Evolutionary conservation across 805 yeast species (phyloP).

Genomic region (Starmerella vitae): DNA sequence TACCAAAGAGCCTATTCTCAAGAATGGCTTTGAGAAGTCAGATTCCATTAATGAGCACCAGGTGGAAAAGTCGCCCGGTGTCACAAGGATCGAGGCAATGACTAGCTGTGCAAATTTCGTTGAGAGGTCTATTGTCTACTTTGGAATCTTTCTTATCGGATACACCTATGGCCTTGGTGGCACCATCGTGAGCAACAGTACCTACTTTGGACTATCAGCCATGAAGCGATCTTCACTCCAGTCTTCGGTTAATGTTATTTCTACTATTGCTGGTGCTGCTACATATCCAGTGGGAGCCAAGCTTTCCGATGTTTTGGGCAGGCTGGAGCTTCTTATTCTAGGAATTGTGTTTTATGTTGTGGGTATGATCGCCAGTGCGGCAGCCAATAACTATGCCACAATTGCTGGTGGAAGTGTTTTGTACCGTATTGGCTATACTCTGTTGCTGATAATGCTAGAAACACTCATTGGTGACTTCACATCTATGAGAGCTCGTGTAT

Average conservation of each 20-base stretch:
- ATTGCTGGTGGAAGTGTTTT: constrained; percentile 55
- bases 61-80: constrained; percentile 35
- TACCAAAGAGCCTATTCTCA: too few species aligned
- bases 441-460: constrained; percentile 43
- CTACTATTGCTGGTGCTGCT: constrained; percentile 48
- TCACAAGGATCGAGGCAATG: constrained; percentile 42
- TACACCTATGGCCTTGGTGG: constrained; percentile 51
- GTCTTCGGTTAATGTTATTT: constrained; percentile 46
- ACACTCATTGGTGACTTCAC: constrained; percentile 55
- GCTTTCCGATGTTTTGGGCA: constrained; percentile 53
- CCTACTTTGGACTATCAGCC: constrained; percentile 41
- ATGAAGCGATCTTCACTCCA: constrained; percentile 42
- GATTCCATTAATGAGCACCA: too few species aligned
- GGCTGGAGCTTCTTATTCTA: constrained; percentile 38
- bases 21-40: too few species aligned
- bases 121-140: constrained; percentile 33
- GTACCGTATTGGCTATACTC: constrained; percentile 47
- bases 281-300: constrained; percentile 53
- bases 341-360: constrained; percentile 43
- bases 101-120: constrained; percentile 35
- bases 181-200: constrained; percentile 41
- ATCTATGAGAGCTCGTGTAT: constrained; percentile 55
- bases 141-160: constrained; percentile 40
- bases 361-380: constrained; percentile 53
- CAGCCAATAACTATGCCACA: constrained; percentile 42